A percentile compares a stretch with the other conserved stretches of the same genome.
Evolutionary conservation across 2,329 filamentous ascomycete genomes (phyloP).

Genomic region (Arthroderma sp.): DNA sequence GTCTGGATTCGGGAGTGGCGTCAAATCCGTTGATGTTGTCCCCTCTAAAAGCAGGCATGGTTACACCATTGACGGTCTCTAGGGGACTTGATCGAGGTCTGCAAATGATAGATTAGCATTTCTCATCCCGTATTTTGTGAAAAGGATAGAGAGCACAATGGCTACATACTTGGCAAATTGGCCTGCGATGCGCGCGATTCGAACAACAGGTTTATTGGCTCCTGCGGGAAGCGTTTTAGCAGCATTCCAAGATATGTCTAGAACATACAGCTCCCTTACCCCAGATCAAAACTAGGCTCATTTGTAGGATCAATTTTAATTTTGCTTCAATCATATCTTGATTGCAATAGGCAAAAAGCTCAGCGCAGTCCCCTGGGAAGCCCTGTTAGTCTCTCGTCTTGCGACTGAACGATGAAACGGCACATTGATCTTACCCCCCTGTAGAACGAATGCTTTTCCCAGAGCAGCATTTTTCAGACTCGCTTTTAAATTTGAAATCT

Average conservation of each 20-base stretch:
- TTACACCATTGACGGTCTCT: constrained; percentile 64
- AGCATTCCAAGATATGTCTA: not conserved
- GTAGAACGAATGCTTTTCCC: constrained; percentile 83
- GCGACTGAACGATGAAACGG: too few species aligned
- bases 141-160: not conserved
- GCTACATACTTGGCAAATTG: constrained; percentile 69
- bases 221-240: constrained; percentile 17
- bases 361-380: constrained; percentile 61
- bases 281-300: constrained; percentile 93
- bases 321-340: constrained; percentile 84
- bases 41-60: constrained; percentile 81
- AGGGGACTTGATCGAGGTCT: constrained; percentile 71
- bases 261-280: constrained; percentile 33
- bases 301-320: constrained; percentile 91
- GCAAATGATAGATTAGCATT: constrained; percentile 4
- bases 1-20: constrained; percentile 51
- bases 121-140: not conserved
- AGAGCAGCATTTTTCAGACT: constrained; percentile 73
- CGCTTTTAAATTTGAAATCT: constrained; percentile 63
- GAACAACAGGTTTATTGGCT: constrained; percentile 65
- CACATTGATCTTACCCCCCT: constrained; percentile 50
- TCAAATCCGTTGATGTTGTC: constrained; percentile 88
- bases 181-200: constrained; percentile 90
- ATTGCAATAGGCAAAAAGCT: constrained; percentile 93
- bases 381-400: not conserved